Conservation (phyloP, 2,329 filamentous ascomycete species). For the Ceratocystis cubensis region DNA sequence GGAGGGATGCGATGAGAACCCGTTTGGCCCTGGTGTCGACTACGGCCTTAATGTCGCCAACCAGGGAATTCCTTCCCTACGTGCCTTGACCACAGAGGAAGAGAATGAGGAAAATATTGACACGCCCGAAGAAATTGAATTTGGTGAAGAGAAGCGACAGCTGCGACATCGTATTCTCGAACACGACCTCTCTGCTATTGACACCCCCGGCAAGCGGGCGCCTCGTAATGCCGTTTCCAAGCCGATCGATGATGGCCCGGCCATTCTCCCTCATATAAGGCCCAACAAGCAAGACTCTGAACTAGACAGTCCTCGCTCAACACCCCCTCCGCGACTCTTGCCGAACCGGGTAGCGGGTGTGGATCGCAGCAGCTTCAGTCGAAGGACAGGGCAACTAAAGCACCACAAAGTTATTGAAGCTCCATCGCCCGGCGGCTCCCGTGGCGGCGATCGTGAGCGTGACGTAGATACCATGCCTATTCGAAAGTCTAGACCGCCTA, state of each 20-base stretch:
- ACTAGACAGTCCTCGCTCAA: slow-evolving; percentile 35
- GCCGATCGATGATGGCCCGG: slow-evolving; percentile 41
- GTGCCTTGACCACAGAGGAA: slow-evolving; percentile 52
- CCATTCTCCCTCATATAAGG: slow-evolving; percentile 49
- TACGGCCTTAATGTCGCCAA: slow-evolving; percentile 53
- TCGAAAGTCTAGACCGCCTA: slow-evolving; percentile 59
- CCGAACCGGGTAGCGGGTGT: slow-evolving; percentile 26
- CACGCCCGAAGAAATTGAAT: slow-evolving; percentile 53
- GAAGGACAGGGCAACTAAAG: slow-evolving; percentile 34
- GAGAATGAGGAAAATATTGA: slow-evolving; percentile 62
- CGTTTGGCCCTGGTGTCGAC: slow-evolving; percentile 64
- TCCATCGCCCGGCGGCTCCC: slow-evolving; percentile 45
- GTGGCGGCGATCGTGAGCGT: slow-evolving; percentile 37
- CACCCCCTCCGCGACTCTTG: slow-evolving; percentile 26
- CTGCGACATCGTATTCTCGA: slow-evolving; percentile 64
- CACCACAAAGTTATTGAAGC: slow-evolving; percentile 45
- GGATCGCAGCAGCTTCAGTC: slow-evolving; percentile 26
- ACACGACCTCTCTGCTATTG: slow-evolving; percentile 58
- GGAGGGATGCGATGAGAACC: slow-evolving; percentile 78
- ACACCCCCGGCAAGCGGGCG: slow-evolving; percentile 47
- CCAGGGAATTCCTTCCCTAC: slow-evolving; percentile 56
- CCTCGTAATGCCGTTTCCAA: slow-evolving; percentile 29
- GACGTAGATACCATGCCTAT: slow-evolving; percentile 34
- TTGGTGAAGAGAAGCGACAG: slow-evolving; percentile 60
- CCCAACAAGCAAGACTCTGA: slow-evolving; percentile 48